phyloP scores from a whole-genome alignment of 768 basidiomycete species.

The Lactarius quietus region DNA sequence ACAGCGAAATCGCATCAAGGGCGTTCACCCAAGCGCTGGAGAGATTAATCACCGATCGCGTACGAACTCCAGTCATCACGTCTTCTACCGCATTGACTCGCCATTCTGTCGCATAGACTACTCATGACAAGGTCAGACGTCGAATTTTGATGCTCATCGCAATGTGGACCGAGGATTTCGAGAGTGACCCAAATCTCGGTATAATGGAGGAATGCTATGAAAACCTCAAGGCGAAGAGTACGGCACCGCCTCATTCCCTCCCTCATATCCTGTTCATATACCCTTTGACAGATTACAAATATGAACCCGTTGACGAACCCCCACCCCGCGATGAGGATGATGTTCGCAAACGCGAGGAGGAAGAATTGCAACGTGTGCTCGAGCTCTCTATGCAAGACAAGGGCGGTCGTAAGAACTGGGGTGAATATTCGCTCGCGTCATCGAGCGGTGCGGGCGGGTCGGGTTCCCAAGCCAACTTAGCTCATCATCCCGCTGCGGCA shows the following conservation, averaged over 20 bases:
- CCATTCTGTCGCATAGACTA: conserved; percentile 51
- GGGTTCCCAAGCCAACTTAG: conserved; percentile 29
- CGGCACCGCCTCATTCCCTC: conserved; percentile 21
- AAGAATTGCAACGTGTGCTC: conserved; percentile 88
- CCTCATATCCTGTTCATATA: conserved; percentile 10
- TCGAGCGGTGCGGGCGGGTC: conserved; percentile 37
- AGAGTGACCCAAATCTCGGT: conserved; percentile 72
- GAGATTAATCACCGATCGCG: conserved; percentile 84
- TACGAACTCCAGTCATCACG: conserved; percentile 33
- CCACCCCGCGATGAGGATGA: conserved; percentile 76
- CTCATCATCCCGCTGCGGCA: conserved; percentile 22
- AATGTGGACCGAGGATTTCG: conserved; percentile 83
- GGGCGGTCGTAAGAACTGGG: conserved; percentile 67
- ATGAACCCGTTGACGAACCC: conserved; percentile 56
- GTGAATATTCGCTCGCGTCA: conserved; percentile 40
- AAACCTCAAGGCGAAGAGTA: conserved; percentile 78
- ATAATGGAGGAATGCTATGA: conserved; percentile 91
- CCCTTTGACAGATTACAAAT: conserved; percentile 59
- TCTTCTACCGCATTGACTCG: background rate
- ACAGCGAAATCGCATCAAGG: conserved; percentile 83
- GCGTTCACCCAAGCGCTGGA: conserved; percentile 90
- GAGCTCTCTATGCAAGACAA: conserved; percentile 93
- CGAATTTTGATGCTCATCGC: conserved; percentile 69
- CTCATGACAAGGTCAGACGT: conserved; percentile 86
- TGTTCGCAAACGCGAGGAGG: conserved; percentile 80